These are phyloP conservation scores for Diplotaxis tenuifolia DNA, from an alignment of 345 rosid genomes.

Conservation along the genomic window DNA sequence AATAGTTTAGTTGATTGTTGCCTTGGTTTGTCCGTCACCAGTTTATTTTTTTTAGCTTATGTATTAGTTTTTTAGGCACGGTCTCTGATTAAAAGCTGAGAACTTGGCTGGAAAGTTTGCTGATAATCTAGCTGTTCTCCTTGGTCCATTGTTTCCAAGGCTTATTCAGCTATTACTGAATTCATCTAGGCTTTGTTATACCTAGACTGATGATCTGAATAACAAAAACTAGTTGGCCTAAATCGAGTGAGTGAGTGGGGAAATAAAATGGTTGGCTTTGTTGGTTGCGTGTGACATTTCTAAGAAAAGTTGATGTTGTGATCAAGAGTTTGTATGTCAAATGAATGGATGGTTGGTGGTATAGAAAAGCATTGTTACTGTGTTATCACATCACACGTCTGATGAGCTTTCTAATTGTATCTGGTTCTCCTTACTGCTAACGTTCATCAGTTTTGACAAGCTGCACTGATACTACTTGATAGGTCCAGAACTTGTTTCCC, in stretches of 20 bases:
- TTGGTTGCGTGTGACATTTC: not conserved
- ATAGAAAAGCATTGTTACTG: not conserved
- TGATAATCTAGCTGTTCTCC: not conserved
- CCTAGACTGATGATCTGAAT: not conserved
- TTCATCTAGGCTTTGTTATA: not conserved
- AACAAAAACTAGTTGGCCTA: not conserved
- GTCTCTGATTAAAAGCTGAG: constrained; percentile 5
- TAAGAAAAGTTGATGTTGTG: not conserved
- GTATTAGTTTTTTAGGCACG: not conserved
- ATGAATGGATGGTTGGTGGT: not conserved
- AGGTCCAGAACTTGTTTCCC: not conserved
- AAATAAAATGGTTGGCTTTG: not conserved
- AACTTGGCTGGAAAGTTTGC: not conserved
- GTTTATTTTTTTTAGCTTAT: not conserved
- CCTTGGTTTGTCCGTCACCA: not conserved
- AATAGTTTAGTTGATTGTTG: not conserved
- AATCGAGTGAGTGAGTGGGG: not conserved
- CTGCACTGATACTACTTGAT: not conserved
- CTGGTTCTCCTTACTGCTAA: not conserved
- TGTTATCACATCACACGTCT: not conserved
- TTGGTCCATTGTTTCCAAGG: not conserved
- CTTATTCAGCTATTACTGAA: not conserved
- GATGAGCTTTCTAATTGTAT: not conserved
- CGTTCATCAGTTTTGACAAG: not conserved
- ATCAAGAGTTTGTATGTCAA: not conserved